These are phyloP conservation scores for Oryza glaberrima DNA, from an alignment of 176 grass and related monocot species.

Conservation along the genomic window DNA sequence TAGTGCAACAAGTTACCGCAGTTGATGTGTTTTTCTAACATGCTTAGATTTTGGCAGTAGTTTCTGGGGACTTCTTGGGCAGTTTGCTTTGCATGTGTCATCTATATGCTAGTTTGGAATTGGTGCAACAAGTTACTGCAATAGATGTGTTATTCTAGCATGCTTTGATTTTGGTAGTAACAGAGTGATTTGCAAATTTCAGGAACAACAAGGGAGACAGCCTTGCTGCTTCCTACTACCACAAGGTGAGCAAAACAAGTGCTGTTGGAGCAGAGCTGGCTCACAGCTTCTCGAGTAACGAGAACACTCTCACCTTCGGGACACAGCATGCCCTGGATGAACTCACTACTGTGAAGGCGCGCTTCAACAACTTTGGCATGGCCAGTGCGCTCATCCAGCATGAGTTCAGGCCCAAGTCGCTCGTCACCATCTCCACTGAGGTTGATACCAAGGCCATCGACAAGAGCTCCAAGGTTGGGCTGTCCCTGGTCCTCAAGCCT, in stretches of 20 bases:
- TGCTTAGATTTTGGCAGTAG: background rate
- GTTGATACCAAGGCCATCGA: slow-evolving; percentile 64
- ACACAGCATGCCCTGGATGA: slow-evolving; percentile 57
- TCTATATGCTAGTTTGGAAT: background rate
- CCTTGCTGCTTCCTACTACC: slow-evolving; percentile 75
- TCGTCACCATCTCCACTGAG: slow-evolving; percentile 72
- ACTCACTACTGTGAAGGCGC: slow-evolving; percentile 62
- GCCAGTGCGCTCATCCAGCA: slow-evolving; percentile 74
- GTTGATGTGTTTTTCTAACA: background rate
- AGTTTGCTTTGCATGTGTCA: background rate
- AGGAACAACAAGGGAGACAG: slow-evolving; percentile 73
- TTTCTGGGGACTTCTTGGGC: background rate
- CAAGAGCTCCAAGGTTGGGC: slow-evolving; percentile 62
- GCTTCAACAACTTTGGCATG: slow-evolving; percentile 72
- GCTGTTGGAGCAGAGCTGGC: slow-evolving; percentile 73
- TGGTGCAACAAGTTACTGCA: background rate
- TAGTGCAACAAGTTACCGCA: background rate
- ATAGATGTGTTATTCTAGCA: background rate
- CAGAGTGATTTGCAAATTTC: slow-evolving; percentile 32
- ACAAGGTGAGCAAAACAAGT: slow-evolving; percentile 57
- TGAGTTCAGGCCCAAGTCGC: slow-evolving; percentile 63
- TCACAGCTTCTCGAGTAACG: slow-evolving; percentile 69
- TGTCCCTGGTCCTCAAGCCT: slow-evolving; percentile 64
- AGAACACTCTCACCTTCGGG: slow-evolving; percentile 68
- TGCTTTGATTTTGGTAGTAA: background rate